A percentile compares a stretch with the other conserved stretches of the same genome.
Evolutionary conservation across 2,329 filamentous ascomycete species (phyloP).

Genomic region (Penicillium paneum): DNA sequence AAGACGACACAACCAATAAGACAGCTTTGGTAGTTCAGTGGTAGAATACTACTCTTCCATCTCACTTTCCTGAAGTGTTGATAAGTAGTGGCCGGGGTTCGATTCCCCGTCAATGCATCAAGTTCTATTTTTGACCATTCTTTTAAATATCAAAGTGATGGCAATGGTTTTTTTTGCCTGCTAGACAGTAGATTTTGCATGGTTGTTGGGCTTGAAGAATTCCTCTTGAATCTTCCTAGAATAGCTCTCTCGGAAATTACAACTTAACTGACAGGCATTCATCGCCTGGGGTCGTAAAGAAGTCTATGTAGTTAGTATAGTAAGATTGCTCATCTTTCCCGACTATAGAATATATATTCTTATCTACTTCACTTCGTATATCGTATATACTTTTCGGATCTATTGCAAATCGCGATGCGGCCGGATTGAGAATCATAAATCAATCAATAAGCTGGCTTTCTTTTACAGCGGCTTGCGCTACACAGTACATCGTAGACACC

Average conservation of each 20-base stretch:
- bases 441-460: neutral
- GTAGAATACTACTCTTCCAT: constrained; percentile 12
- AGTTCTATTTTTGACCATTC: neutral
- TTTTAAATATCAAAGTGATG: neutral
- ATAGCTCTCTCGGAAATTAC: too few relatives aligned
- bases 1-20: neutral
- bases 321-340: neutral
- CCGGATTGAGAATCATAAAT: neutral
- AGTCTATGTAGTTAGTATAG: too few relatives aligned
- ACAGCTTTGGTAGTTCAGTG: constrained; percentile 9
- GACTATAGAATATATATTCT: neutral
- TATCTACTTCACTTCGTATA: neutral
- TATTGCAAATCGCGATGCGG: neutral
- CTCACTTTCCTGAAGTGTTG: neutral
- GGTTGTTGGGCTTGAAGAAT: too few relatives aligned
- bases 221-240: too few relatives aligned
- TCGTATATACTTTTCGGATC: neutral
- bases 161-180: neutral
- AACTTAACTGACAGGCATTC: neutral
- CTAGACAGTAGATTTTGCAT: neutral
- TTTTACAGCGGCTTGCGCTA: neutral
- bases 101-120: constrained; percentile 8
- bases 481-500: neutral
- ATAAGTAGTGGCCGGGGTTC: constrained; percentile 11
- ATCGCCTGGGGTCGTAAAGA: neutral